Base-by-base conservation (phyloP, 1,284 basidiomycete genomes). In the Pseudozyma sp. region DNA sequence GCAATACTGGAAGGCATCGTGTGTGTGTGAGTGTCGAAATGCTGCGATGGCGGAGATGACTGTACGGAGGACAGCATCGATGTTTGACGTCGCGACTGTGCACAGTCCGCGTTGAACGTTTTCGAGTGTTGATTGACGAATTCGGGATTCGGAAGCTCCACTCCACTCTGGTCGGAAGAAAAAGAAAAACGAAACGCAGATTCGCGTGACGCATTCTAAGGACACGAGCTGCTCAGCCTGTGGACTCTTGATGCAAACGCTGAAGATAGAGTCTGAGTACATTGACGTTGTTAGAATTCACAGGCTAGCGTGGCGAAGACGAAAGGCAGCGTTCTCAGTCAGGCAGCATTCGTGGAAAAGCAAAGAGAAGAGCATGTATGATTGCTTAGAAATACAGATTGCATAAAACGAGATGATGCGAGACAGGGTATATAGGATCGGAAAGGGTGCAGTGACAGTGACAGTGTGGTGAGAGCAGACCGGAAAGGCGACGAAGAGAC, bases 361-460 rank as follows among this genome's bases (percentile, higher is more conserved):
- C 35, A 5, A 24, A 39, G 5, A 33, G 34, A 19, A 31, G 19
- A 30, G 49, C 1, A 7, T 14, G 17, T n/a, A 30, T 43, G 55
- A 68, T 54, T 68, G 60, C 55, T 17, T 69, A 64, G 24, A 62
- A 68, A 62, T 68, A 71, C 65, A 71, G 13, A 43, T 34, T 68
- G 59, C 62, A 37, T 50, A 42, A 42, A 37, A 19, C 35, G 24
- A 46, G 51, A 69, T 37, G 53, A 64, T 34, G 48, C 35, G 30
- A 42, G 31, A 37, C 16, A 13, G 58, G 61, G 68, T 62, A 62
- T 71, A 61, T 54, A 19, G 53, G 19, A 14, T 37, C 35, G 8
- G 43, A 44, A 44, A 19, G 19, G 7, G 7, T 1, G 9, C 35
- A 37, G 35, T 37, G 24, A 24, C 24, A 37, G 14, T 37, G 35